Base-by-base conservation (phyloP, 345 rosid species). In the Capsella bursapastoris region DNA sequence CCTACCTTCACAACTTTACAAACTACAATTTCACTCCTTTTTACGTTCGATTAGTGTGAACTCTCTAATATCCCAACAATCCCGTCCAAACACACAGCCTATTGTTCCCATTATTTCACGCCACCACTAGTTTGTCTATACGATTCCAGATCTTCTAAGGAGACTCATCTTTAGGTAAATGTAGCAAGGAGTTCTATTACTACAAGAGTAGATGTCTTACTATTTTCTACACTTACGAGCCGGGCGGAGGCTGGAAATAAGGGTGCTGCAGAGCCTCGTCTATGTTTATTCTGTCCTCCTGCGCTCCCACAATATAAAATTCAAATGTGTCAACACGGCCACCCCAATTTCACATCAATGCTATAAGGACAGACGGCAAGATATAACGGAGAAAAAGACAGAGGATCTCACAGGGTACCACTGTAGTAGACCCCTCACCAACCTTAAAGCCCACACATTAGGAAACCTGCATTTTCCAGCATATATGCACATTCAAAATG, bases 241-340 rank as follows among this genome's bases (percentile, higher is more conserved):
- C 43, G 48, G 72, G 76, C 52, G 81, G 84, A 78, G 84, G 81
- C 57, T 85, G 88, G 80, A 92, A 90, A 86, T 90, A 92, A 73
- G 92, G 92, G 83, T 92, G 96, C 70, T 31, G 84, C 83, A 92
- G 69, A 78, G 97, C 97, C 70, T 88, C 87, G 61, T 87, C 90
- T 43, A 90, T 80, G 37, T 71, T 87, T 64, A 88, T 8, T 47
- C 96, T 86, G 65, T 88, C 96, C 66, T 88, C 92, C 96, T 92
- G 75, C 73, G 34, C 48, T 38, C 44, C 32, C 51, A 43, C 69
- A 31, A 31, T 18, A 18, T 43, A 6, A 3, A 63, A 7, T 52
- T 16, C 64, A 57, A 0, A 18, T 48, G 5, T 72, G 16, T 63
- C 41, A 72, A 35, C 27, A 73, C 51, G 1, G 16, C 7, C 44